Conservation (phyloP, 352 stramenopile species). For the Phytophthora sp. region DNA sequence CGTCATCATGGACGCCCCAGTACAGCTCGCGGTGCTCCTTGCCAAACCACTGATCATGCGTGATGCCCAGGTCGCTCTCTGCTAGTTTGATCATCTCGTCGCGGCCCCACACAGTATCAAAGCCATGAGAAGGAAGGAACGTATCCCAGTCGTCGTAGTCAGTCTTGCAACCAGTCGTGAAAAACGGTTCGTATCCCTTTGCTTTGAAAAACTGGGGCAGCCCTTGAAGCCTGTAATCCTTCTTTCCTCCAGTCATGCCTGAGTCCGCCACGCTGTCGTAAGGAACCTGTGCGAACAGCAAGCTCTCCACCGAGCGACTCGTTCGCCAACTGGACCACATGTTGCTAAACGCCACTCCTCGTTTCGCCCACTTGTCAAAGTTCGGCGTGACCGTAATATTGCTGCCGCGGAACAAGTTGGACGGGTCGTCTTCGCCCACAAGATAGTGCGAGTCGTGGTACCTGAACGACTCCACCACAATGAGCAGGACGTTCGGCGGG, state of each 20-base stretch:
- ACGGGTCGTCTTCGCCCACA: slow-evolving; percentile 39
- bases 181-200: slow-evolving; percentile 53
- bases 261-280: slow-evolving; percentile 38
- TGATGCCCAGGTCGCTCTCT: slow-evolving; percentile 41
- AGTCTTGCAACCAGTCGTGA: slow-evolving; percentile 44
- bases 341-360: slow-evolving; percentile 52
- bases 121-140: slow-evolving; percentile 51
- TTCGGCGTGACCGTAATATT: slow-evolving; percentile 43
- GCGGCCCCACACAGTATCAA: slow-evolving; percentile 43
- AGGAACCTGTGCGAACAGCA: slow-evolving; percentile 50
- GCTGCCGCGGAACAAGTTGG: slow-evolving; percentile 34
- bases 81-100: slow-evolving; percentile 40
- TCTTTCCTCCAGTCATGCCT: slow-evolving; percentile 30
- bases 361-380: slow-evolving; percentile 55
- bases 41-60: slow-evolving; percentile 32
- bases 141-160: slow-evolving; percentile 53
- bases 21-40: slow-evolving; percentile 3
- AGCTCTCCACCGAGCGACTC: slow-evolving; percentile 54
- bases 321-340: slow-evolving; percentile 63
- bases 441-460: slow-evolving; percentile 60
- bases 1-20: slow-evolving; percentile 61
- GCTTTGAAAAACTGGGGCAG: slow-evolving; percentile 54
- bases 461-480: slow-evolving; percentile 62
- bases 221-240: slow-evolving; percentile 30
- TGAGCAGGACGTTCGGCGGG: slow-evolving; percentile 49